Percentiles rank a stretch among this genome's conserved stretches.
Conservation (phyloP, 768 basidiomycete species). For the Boletellus ananiceps region DNA sequence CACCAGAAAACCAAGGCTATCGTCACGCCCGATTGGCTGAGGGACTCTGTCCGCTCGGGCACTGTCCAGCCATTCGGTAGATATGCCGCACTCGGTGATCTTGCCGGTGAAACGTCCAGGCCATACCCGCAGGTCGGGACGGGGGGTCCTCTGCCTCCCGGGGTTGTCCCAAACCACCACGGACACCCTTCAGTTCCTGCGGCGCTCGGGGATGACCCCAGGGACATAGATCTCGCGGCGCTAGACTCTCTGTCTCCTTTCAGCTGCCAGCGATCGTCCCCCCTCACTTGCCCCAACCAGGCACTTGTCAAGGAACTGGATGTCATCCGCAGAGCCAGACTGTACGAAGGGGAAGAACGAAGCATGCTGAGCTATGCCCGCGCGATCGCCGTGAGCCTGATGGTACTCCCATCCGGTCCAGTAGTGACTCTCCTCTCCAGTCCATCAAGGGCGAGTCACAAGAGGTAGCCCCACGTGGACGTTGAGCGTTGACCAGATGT, state of each 20-base stretch:
- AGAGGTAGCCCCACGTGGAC: not conserved
- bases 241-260: conserved; percentile 37
- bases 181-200: not conserved
- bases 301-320: conserved; percentile 52
- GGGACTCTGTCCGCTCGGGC: conserved; percentile 46
- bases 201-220: conserved; percentile 20
- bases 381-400: conserved; percentile 58
- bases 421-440: conserved; percentile 25
- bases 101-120: conserved; percentile 43
- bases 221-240: conserved; percentile 12
- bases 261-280: conserved; percentile 60
- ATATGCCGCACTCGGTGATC: conserved; percentile 53
- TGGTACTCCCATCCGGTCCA: not conserved
- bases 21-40: conserved; percentile 70
- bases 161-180: not conserved
- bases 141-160: not conserved
- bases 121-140: conserved; percentile 36
- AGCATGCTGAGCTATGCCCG: conserved; percentile 71
- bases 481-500: not conserved
- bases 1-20: conserved; percentile 58
- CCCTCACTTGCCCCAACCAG: conserved; percentile 68
- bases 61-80: conserved; percentile 45
- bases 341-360: conserved; percentile 61
- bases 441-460: conserved; percentile 41
- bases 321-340: conserved; percentile 52